Conservation (phyloP, 495 filamentous ascomycete genomes). For the Xylaria flabelliformis region DNA sequence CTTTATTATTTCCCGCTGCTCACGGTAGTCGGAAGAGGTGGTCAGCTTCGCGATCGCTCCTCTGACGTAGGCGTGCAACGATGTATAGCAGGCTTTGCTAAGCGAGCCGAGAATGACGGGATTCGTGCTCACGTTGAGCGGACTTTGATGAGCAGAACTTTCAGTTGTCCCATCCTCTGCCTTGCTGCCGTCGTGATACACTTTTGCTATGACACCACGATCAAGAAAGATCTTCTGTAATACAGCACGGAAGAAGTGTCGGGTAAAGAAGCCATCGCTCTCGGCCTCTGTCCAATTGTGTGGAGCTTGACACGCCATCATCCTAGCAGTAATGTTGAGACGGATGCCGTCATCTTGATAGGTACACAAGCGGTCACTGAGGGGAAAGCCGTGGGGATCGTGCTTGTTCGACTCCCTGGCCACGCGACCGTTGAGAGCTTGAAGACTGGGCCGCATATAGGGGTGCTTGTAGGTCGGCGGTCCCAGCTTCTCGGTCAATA, state of each 20-base stretch:
- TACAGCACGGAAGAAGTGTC: conserved; percentile 92
- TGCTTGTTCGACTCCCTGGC: conserved; percentile 60
- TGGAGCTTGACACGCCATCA: conserved; percentile 96
- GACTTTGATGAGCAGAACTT: conserved; percentile 48
- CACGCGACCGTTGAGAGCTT: conserved; percentile 59
- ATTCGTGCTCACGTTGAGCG: conserved; percentile 63
- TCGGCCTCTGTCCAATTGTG: conserved; percentile 85
- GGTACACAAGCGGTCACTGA: conserved; percentile 75
- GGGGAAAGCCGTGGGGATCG: conserved; percentile 91
- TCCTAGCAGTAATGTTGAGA: conserved; percentile 93
- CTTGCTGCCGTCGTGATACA: conserved; percentile 53
- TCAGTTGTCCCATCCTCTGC: conserved; percentile 36
- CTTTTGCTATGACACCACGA: conserved; percentile 69
- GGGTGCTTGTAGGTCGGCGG: conserved; percentile 84
- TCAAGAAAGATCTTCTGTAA: conserved; percentile 91
- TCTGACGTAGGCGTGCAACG: conserved; percentile 77
- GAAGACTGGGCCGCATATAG: conserved; percentile 66
- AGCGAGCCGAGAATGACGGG: conserved; percentile 88
- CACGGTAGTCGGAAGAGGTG: conserved; percentile 60
- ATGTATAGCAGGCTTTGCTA: conserved; percentile 77
- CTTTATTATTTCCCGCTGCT: conserved; percentile 60
- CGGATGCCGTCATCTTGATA: conserved; percentile 70
- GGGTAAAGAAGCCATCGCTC: conserved; percentile 85
- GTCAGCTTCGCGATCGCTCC: conserved; percentile 79
- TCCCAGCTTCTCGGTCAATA: conserved; percentile 86